Evolutionary conservation across 1,284 basidiomycete genomes (phyloP), one percentile per base, ranked within the genome.

Genomic region (Heimioporus punctisporus): DNA sequence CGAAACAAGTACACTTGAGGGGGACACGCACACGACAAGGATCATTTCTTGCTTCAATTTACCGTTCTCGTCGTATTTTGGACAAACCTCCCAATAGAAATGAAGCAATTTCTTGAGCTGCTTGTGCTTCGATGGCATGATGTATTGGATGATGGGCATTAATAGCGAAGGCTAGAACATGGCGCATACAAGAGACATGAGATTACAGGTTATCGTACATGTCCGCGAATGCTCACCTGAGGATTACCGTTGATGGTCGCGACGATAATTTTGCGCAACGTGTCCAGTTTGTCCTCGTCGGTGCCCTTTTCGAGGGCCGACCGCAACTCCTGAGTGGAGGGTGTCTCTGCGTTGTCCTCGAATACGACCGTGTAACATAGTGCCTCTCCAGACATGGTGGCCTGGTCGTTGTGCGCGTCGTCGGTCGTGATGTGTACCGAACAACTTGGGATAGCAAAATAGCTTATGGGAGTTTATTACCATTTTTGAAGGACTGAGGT

Each of bases 41-140:
- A 99, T 99, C 97, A 99, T 99, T 79, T 99, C 97, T 76, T 99
- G 97, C 83, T 98, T 98, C 65, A 99, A 78, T 77, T 98, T 98
- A 53, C 97, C 97, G 60, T 86, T 88, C 61, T 98, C 96, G 65
- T 99, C 97, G 63, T 97, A 91, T 75, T 99, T 98, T 26, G 97
- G 97, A 75, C 96, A 98, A 30, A 99, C 93, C 77, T 99, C 97
- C 97, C 96, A 99, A 75, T 99, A 99, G 74, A 98, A 98, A 75
- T 98, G 95, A 40, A 98, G 81, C 68, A 98, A 79, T 81, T 99
- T 99, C 84, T 99, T 99, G 71, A 99, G 86, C 64, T 93, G 90
- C 80, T 99, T 99, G 79, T 93, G 96, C 71, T 90, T 88, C 58
- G 91, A 94, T 25, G 97, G 97, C 79, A 99, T 71, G 56, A 70